Evolutionary conservation across 495 filamentous ascomycete genomes (phyloP), one percentile per base, ranked within the genome.

Genomic region (Aspergillus coremiiformis): DNA sequence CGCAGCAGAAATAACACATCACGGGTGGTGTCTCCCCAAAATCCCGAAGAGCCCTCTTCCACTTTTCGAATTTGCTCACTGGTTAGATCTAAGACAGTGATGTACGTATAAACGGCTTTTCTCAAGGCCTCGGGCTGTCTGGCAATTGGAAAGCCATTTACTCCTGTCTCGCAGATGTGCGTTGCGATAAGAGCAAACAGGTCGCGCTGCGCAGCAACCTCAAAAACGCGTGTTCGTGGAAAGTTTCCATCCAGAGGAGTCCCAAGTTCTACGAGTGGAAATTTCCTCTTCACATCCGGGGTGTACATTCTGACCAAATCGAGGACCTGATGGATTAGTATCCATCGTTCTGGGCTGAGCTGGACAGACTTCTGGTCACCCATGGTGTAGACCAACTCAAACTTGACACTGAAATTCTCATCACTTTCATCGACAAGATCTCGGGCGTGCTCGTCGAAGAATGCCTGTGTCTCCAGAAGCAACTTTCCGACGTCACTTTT

Each of bases 361-460:
- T 48, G 30, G 2, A 48, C 6, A 12, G n/a, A 9, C 9, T 17
- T 54, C 47, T 85, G 82, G 1, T 51, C 44, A 5, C 86, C 85
- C 54, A 86, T 79, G 0, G 83, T 84, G 54, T 90, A 91, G 12
- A 88, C 77, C 5, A 86, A 57, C 56, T 86, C 77, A 22, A 80
- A 82, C 47, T 75, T 78, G 19, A 76, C 74, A 52, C 69, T 78
- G 22, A 86, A 76, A 44, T 78, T 82, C 52, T 86, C 81, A 52
- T 87, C 83, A 48, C 80, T 84, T 63, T 86, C 82, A 46, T 87
- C 83, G 0, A 87, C 62, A 11, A 87, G 72, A 51, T 85, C 76
- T 2, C 81, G 63, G 0, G 71, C 74, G 6, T 1, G 20, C n/a
- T 22, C 17, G 9, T 33, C 19, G 27, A 47, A 33, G 1, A 30